phyloP scores from a whole-genome alignment of 495 filamentous ascomycete species.

The Bathelium albidoporum region DNA sequence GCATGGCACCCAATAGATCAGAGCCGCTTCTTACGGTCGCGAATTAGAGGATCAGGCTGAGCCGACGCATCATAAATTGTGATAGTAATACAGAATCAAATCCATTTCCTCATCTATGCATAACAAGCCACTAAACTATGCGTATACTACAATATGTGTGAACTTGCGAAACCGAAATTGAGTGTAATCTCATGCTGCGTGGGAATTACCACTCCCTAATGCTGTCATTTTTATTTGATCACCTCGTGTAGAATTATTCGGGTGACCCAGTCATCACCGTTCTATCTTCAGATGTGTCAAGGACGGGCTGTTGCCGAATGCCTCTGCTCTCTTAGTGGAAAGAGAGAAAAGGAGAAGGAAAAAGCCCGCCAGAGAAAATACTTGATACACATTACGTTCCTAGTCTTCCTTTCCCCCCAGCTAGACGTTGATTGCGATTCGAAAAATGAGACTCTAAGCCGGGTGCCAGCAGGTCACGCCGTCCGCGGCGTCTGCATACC shows the following conservation, averaged over 20 bases:
- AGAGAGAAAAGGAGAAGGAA: not conserved
- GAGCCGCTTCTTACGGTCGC: not conserved
- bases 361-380: not conserved
- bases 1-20: not conserved
- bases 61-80: not conserved
- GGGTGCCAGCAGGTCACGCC: too few relatives aligned
- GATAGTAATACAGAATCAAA: not conserved
- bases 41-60: not conserved
- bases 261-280: too few relatives aligned
- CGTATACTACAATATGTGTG: not conserved
- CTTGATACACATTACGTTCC: not conserved
- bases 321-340: not conserved
- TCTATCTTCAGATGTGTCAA: too few relatives aligned
- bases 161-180: too few relatives aligned
- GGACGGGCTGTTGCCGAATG: too few relatives aligned
- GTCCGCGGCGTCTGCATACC: slow-evolving; percentile 26
- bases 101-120: not conserved
- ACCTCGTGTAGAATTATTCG: too few relatives aligned
- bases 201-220: too few relatives aligned
- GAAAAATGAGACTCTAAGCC: too few relatives aligned
- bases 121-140: not conserved
- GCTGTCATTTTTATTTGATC: too few relatives aligned
- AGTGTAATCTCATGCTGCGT: too few relatives aligned
- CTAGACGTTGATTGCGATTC: not conserved
- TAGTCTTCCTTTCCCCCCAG: not conserved